Percentiles rank a stretch among this genome's conserved stretches.
These are phyloP conservation scores for Chondrostereum purpureum DNA, from an alignment of 1,284 basidiomycete species.

Conservation along the genomic window DNA sequence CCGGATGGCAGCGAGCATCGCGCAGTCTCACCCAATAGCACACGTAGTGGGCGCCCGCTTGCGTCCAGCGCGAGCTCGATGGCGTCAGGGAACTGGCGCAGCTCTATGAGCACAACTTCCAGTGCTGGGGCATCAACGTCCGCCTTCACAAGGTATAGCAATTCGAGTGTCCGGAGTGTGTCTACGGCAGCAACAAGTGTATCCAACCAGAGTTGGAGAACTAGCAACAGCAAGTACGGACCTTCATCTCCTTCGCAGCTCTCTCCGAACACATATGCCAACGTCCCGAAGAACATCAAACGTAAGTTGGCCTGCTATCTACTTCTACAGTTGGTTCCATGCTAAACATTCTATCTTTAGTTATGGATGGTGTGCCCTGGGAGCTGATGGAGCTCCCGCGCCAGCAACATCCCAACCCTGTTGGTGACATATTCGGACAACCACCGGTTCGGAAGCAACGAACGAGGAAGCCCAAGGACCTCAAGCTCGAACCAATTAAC, in stretches of 20 bases:
- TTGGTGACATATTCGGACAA: constrained; percentile 53
- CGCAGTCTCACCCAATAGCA: constrained; percentile 48
- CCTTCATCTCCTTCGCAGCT: constrained; percentile 20
- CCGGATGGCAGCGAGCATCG: constrained; percentile 19
- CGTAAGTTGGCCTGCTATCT: constrained; percentile 41
- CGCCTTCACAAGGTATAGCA: constrained; percentile 74
- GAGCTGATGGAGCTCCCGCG: constrained; percentile 62
- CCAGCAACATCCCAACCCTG: constrained; percentile 51
- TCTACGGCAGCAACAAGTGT: constrained; percentile 74
- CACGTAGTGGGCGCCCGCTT: constrained; percentile 41
- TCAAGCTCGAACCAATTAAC: constrained; percentile 63
- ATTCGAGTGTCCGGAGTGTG: constrained; percentile 63
- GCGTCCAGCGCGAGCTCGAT: constrained; percentile 54
- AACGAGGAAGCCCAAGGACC: constrained; percentile 57
- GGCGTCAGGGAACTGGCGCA: constrained; percentile 60
- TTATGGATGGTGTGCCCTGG: constrained; percentile 70
- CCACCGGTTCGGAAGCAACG: constrained; percentile 60
- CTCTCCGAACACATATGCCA: constrained; percentile 23
- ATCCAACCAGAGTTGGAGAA: constrained; percentile 64
- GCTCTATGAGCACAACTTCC: constrained; percentile 59
- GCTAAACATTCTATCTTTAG: constrained; percentile 27
- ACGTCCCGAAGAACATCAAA: constrained; percentile 70
- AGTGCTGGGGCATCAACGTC: constrained; percentile 62
- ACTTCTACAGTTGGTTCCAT: constrained; percentile 13
- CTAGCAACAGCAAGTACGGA: constrained; percentile 25